Base-by-base conservation (phyloP, 1,284 basidiomycete species). In the Cutaneotrichosporon sp. region DNA sequence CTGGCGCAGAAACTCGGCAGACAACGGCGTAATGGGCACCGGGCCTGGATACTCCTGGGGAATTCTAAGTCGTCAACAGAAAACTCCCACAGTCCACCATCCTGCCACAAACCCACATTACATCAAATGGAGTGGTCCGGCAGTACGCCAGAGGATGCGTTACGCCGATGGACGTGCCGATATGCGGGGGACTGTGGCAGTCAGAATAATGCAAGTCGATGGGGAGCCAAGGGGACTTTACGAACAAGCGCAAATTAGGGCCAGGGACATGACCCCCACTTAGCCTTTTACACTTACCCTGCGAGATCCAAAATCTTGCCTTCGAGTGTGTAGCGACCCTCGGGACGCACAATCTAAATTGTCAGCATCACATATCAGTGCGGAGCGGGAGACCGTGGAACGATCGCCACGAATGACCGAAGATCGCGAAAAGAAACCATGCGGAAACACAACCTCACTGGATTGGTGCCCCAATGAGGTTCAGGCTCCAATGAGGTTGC, bases 121-220 rank as follows among this genome's bases (percentile, higher is more conserved):
- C 51, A 34, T 59, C 53, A 24, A 59, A 59, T 4, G 47, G 47
- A 9, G 39, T 29, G 25, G 53, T 55, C 3, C 53, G 53, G 38
- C 53, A 59, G 20, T 45, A 49, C 8, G 53, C 48, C 19, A 59
- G 34, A 5, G 57, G 57, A 34, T 55, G 53, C 27, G 57, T 59
- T 10, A 59, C 53, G 14, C 57, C 57, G 35, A 59, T 59, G 31
- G 57, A 59, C 2, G 57, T 59, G 17, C 57, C 57, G 25, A 59
- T 55, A 25, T 59, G 57, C 5, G 57, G 57, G 11, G 57, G 57
- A n/a, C 57, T 59, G 39, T 32, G 35, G 50, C 34, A 37, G 25
- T 16, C 39, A 35, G 17, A 46, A 45, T 32, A 31, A 11, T 3
- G 19, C 14, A 27, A 25, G 16, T 20, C 17, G 47, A 16, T 11